phyloP scores from a whole-genome alignment of 441 rosid species.

The Theobroma grandiflorum region DNA sequence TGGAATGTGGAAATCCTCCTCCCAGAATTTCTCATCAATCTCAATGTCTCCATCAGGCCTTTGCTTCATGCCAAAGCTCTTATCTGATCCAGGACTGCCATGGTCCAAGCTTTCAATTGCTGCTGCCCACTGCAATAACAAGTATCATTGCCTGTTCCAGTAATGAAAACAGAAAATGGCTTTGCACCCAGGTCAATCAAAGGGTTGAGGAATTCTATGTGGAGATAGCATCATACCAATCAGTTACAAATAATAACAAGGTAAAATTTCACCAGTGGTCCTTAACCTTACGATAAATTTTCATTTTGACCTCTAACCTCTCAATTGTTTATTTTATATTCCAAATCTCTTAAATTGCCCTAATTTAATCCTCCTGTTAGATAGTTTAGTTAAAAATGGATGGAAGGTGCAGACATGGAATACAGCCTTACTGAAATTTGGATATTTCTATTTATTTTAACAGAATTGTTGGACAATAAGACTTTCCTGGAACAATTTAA shows the following conservation, averaged over 20 bases:
- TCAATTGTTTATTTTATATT: background rate
- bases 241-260: background rate
- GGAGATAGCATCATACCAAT: background rate
- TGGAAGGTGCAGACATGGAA: background rate
- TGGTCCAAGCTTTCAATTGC: conserved; percentile 84
- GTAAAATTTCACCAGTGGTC: background rate
- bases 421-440: background rate
- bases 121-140: conserved; percentile 78
- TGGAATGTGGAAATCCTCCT: conserved; percentile 83
- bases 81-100: conserved; percentile 79
- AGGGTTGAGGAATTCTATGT: background rate
- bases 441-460: background rate
- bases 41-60: conserved; percentile 97
- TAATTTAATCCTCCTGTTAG: background rate
- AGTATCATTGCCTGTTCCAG: background rate
- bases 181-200: background rate
- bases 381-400: conserved; percentile 11
- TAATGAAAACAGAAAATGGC: background rate
- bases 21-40: conserved; percentile 97
- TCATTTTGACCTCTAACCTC: conserved; percentile 3
- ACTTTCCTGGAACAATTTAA: background rate
- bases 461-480: background rate
- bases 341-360: background rate
- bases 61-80: conserved; percentile 97
- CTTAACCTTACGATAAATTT: conserved; percentile 13